Percentiles rank a stretch among this genome's conserved stretches.
Evolutionary conservation across 2,329 filamentous ascomycete genomes (phyloP).

Genomic region (Aspergillus tamarii): DNA sequence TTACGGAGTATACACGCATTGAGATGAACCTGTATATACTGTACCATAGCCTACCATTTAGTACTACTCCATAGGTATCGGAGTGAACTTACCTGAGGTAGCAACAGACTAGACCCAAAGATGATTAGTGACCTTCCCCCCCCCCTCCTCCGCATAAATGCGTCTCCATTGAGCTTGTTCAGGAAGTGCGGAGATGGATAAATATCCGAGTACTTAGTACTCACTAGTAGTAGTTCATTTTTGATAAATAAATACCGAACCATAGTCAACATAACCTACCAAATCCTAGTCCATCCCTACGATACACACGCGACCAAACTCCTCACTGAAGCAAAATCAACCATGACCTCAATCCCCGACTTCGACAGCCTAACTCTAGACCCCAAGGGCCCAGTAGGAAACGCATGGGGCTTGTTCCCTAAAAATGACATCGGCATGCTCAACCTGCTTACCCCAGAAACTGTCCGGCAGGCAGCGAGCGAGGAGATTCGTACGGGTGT

Average conservation of each 20-base stretch:
- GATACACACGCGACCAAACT: not conserved
- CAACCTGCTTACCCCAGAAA: slow-evolving; percentile 57
- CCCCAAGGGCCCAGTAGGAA: slow-evolving; percentile 54
- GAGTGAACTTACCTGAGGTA: not conserved
- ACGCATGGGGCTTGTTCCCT: slow-evolving; percentile 60
- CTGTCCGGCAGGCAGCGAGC: slow-evolving; percentile 44
- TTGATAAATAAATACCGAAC: not conserved
- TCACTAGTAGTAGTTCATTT: not conserved
- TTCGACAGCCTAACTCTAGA: slow-evolving; percentile 56
- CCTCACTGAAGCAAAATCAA: not conserved
- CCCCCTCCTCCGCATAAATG: slow-evolving; percentile 3
- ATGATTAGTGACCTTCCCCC: not conserved
- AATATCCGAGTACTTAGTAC: slow-evolving; percentile 6
- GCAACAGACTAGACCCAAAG: not conserved
- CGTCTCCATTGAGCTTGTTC: not conserved
- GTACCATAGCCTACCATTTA: not conserved
- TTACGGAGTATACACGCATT: not conserved
- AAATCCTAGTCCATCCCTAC: not conserved
- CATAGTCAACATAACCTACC: not conserved
- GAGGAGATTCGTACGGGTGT: slow-evolving; percentile 48
- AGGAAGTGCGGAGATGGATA: slow-evolving; percentile 13
- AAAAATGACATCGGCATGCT: slow-evolving; percentile 58
- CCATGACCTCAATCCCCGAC: slow-evolving; percentile 15
- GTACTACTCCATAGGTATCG: not conserved
- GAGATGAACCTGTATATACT: not conserved